Conservation (phyloP, 2,329 filamentous ascomycete species). For the Septoria linicola region DNA sequence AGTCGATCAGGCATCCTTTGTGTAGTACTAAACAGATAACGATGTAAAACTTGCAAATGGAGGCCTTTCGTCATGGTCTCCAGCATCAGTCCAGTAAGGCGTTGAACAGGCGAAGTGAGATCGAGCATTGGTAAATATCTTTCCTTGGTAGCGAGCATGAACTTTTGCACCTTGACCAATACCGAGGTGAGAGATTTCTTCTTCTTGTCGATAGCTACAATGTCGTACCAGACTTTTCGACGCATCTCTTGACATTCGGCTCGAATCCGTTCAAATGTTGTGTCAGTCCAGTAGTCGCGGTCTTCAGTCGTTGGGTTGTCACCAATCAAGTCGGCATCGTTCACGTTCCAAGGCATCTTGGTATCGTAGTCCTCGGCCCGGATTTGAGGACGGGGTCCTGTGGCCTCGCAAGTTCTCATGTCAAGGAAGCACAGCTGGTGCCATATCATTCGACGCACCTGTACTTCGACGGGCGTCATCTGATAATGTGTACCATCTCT, state of each 20-base stretch:
- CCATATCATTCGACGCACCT: conserved; percentile 71
- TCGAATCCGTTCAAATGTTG: conserved; percentile 65
- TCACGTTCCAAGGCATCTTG: conserved; percentile 67
- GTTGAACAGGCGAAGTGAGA: conserved; percentile 60
- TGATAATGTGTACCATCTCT: conserved; percentile 67
- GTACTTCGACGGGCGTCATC: conserved; percentile 65
- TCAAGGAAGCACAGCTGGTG: conserved; percentile 77
- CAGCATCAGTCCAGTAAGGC: conserved; percentile 63
- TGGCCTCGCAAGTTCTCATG: conserved; percentile 70
- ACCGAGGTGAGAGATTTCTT: conserved; percentile 63
- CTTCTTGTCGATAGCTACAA: conserved; percentile 62
- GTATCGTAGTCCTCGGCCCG: conserved; percentile 75
- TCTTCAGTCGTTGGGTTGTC: conserved; percentile 45
- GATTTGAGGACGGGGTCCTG: conserved; percentile 69
- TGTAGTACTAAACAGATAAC: conserved; percentile 57
- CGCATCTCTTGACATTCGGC: conserved; percentile 74
- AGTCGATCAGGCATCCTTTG: conserved; percentile 61
- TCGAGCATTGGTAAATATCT: conserved; percentile 66
- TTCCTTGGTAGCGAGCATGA: conserved; percentile 62
- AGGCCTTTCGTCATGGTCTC: conserved; percentile 62
- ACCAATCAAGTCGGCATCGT: conserved; percentile 61
- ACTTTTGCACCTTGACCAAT: conserved; percentile 67
- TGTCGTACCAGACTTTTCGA: conserved; percentile 67
- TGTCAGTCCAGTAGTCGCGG: conserved; percentile 62
- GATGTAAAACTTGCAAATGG: conserved; percentile 66